A percentile compares a stretch with the other conserved stretches of the same genome.
phyloP scores from a whole-genome alignment of 352 stramenopile species.

The Peronosclerospora sorghi region DNA sequence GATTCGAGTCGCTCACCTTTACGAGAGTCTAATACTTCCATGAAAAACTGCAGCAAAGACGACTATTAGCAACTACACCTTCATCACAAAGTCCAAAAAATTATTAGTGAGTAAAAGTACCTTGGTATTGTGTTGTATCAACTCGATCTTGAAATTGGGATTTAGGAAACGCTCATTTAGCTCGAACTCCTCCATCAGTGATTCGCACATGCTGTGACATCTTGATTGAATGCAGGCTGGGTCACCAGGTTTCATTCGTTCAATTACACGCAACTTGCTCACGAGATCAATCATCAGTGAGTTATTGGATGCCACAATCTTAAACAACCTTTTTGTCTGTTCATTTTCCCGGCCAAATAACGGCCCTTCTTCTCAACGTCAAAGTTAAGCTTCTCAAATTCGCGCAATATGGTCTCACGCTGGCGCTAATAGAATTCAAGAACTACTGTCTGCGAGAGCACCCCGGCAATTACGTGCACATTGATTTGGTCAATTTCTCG shows the following conservation, averaged over 20 bases:
- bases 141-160: conserved; percentile 94
- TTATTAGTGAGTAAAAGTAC: conserved; percentile 16
- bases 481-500: conserved; percentile 78
- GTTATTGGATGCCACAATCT: conserved; percentile 94
- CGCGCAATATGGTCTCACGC: conserved; percentile 89
- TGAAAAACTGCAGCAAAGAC: conserved; percentile 83
- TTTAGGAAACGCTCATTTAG: conserved; percentile 92
- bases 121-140: conserved; percentile 97
- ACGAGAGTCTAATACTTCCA: conserved; percentile 93
- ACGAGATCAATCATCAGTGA: conserved; percentile 94
- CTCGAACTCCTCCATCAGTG: conserved; percentile 87
- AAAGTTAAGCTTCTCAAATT: conserved; percentile 92
- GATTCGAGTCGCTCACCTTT: conserved; percentile 91
- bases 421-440: conserved; percentile 94
- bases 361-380: conserved; percentile 65
- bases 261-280: conserved; percentile 92
- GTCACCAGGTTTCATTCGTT: conserved; percentile 86
- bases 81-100: conserved; percentile 1
- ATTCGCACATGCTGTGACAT: conserved; percentile 90
- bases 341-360: conserved; percentile 68
- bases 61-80: background rate
- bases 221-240: conserved; percentile 91
- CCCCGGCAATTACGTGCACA: conserved; percentile 89
- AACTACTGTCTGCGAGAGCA: conserved; percentile 92
- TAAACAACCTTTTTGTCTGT: conserved; percentile 73